Percentiles rank a stretch among this genome's conserved stretches.
Evolutionary conservation across 2,329 filamentous ascomycete genomes (phyloP).

Genomic region (Didymella arachidicola): DNA sequence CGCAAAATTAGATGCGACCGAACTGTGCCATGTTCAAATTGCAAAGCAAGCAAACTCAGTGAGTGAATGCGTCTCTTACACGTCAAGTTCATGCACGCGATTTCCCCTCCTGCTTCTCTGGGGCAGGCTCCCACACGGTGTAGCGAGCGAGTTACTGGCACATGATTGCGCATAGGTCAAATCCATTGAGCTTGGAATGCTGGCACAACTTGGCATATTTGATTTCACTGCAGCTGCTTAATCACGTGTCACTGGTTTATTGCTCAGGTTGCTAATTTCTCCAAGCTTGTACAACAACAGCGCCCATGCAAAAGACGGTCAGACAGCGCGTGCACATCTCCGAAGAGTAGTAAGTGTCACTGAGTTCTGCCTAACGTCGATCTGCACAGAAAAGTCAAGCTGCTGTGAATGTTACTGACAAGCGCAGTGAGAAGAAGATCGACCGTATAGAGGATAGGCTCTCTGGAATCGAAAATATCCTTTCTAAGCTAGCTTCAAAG

Average conservation of each 20-base stretch:
- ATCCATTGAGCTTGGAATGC: background rate
- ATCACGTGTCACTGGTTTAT: no score
- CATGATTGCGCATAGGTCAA: background rate
- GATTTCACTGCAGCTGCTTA: background rate
- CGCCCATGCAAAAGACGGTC: conserved; percentile 41
- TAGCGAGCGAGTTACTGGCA: background rate
- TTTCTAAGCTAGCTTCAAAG: conserved; percentile 48
- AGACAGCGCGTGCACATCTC: conserved; percentile 49
- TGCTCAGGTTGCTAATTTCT: conserved; percentile 15
- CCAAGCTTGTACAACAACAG: conserved; percentile 45
- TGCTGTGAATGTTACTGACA: conserved; percentile 9
- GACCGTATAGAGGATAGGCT: conserved; percentile 61
- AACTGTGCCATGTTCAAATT: conserved; percentile 47
- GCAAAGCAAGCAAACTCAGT: conserved; percentile 48
- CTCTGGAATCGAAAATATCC: conserved; percentile 56
- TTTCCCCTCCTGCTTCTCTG: background rate
- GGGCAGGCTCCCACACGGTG: background rate
- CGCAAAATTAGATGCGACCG: conserved; percentile 49
- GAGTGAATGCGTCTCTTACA: conserved; percentile 15
- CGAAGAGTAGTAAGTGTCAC: conserved; percentile 47
- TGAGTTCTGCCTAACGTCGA: background rate
- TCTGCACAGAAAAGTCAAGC: background rate
- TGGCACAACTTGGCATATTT: background rate
- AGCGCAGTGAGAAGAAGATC: conserved; percentile 60
- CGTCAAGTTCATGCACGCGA: background rate